These are phyloP conservation scores for Erigeron philadelphicus DNA, from an alignment of 140 eudicot species.

Conservation along the genomic window DNA sequence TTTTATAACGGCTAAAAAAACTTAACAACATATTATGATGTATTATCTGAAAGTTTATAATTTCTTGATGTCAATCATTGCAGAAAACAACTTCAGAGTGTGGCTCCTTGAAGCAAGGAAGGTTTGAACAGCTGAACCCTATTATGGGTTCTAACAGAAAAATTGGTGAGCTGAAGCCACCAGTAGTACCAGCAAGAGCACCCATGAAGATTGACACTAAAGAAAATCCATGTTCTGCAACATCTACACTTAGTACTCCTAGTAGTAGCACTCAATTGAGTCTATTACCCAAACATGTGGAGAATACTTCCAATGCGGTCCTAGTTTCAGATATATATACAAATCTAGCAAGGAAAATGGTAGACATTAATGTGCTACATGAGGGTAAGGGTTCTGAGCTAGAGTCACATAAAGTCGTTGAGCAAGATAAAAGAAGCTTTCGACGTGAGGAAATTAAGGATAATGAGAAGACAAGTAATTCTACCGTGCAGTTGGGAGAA, in stretches of 20 bases:
- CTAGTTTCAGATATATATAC: conserved; percentile 23
- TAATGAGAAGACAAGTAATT: conserved; percentile 19
- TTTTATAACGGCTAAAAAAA: background rate
- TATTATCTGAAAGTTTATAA: background rate
- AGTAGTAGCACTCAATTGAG: conserved; percentile 17
- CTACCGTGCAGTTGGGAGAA: conserved; percentile 9
- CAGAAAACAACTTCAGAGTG: conserved; percentile 49
- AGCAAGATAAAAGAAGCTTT: conserved; percentile 18
- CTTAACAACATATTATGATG: background rate
- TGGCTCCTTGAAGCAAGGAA: conserved; percentile 21
- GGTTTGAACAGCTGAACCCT: conserved; percentile 8
- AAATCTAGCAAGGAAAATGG: conserved; percentile 23
- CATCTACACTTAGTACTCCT: conserved; percentile 22
- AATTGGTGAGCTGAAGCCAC: conserved; percentile 27
- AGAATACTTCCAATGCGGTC: conserved; percentile 19
- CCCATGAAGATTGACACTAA: conserved; percentile 19
- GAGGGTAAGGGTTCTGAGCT: conserved; percentile 27
- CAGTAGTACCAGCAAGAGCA: conserved; percentile 29
- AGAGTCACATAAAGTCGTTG: conserved; percentile 19
- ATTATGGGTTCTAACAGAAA: conserved; percentile 28
- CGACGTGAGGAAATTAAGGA: conserved; percentile 20
- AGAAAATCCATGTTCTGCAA: conserved; percentile 21
- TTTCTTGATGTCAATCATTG: conserved; percentile 18
- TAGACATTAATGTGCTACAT: conserved; percentile 22
- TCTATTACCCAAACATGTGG: conserved; percentile 15